Evolutionary conservation across 2,329 filamentous ascomycete species (phyloP), one percentile per base, ranked within the genome.

Genomic region (Aspergillus niger): DNA sequence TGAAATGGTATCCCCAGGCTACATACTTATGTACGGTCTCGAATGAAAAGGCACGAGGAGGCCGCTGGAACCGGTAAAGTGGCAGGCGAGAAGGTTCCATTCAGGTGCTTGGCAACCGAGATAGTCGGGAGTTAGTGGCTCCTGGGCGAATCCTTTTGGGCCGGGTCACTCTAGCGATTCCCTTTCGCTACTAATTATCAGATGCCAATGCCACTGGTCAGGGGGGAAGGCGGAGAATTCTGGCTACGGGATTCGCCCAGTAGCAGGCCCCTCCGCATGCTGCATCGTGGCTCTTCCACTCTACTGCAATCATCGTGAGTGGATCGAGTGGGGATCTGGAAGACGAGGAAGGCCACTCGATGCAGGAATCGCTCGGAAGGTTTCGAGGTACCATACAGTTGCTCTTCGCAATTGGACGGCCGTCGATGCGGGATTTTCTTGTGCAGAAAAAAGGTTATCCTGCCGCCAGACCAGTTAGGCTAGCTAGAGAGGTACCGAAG

Each of bases 81-180:
- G 50, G n/a, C 15, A 52, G 39, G 51, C 43, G 47, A 38, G 43
- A 44, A 55, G 39, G 17, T 47, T 47, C 53, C 53, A 36, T 38
- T 13, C 51, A 39, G 20, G 43, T 52, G 22, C 61, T 61, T 63
- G 44, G 55, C 61, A 41, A 30, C 43, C 43, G 44, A 57, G 49
- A 59, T 60, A 61, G 58, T 47, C 26, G 28, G 58, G 53, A 55
- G 17, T 57, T 63, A 63, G 61, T 60, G 41, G 26, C 20, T 60
- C 52, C 55, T 55, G 61, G 58, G 58, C 56, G 51, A 63, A 63
- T 63, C 61, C 61, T 60, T 63, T 41, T 26, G 49, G 51, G 47
- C 28, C 49, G 38, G 32, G 49, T 39, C 41, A 47, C 57, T 60
- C 47, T 20, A 30, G 39, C 43, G 41, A 43, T 55, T 44, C 36